These are phyloP conservation scores for Alternaria triticina DNA, from an alignment of 2,329 filamentous ascomycete species.

Conservation along the genomic window DNA sequence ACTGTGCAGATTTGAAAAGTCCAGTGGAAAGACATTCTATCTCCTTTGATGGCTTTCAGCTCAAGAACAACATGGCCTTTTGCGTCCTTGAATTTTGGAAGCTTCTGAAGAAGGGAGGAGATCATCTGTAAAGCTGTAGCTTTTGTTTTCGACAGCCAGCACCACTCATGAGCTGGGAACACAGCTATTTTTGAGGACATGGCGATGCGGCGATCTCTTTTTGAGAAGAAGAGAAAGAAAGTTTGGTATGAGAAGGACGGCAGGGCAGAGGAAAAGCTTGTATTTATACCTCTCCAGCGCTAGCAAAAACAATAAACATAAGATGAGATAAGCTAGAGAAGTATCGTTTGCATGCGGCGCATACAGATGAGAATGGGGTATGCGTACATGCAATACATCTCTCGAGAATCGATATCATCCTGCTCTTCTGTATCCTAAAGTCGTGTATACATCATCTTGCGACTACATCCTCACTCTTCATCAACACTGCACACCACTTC, in stretches of 20 bases:
- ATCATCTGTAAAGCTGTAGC: too few species aligned
- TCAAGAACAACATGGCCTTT: too few species aligned
- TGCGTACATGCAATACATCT: accelerated
- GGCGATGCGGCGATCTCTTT: too few species aligned
- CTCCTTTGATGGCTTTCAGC: too few species aligned
- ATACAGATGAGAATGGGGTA: background rate
- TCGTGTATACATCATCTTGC: too few species aligned
- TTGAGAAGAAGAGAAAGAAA: background rate
- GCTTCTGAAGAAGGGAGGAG: background rate
- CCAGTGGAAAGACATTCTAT: background rate
- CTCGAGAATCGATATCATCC: background rate
- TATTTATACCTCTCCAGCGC: background rate
- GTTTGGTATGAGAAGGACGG: background rate
- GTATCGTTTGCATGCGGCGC: background rate
- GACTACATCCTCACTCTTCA: background rate
- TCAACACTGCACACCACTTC: background rate
- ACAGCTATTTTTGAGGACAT: too few species aligned
- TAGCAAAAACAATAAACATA: background rate
- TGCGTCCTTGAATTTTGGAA: background rate
- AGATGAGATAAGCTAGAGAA: background rate
- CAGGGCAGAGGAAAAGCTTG: background rate
- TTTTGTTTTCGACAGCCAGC: background rate
- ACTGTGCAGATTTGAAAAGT: background rate
- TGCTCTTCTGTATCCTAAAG: background rate
- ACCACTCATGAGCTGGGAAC: background rate